phyloP scores from a whole-genome alignment of 1,139 yeast species.

The Hansenula lynferdii region DNA sequence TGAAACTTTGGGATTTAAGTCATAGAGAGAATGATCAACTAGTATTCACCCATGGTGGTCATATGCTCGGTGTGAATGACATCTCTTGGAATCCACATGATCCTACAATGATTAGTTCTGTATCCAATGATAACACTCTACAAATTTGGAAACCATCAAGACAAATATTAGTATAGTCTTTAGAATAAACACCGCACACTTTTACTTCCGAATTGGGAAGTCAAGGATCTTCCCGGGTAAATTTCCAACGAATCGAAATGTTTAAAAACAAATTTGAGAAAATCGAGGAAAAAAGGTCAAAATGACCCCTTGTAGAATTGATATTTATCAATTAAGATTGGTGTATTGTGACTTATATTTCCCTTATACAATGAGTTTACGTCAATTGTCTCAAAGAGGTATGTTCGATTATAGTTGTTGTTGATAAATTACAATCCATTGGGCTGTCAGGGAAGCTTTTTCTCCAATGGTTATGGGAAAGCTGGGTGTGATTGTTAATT shows the following conservation, averaged over 20 bases:
- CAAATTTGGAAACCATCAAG: constrained; percentile 60
- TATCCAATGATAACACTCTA: constrained; percentile 82
- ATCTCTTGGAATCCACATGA: constrained; percentile 82
- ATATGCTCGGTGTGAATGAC: constrained; percentile 82
- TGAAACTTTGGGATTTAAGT: constrained; percentile 64
- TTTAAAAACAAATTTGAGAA: constrained; percentile 1
- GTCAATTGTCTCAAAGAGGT: constrained; percentile 23
- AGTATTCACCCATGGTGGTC: constrained; percentile 83
- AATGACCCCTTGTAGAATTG: constrained; percentile 2
- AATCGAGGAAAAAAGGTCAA: constrained; percentile 1
- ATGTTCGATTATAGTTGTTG: constrained; percentile 6
- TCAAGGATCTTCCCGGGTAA: not conserved
- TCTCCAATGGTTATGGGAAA: no score
- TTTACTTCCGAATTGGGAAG: constrained; percentile 5
- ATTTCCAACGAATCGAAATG: not conserved
- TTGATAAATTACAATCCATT: no score
- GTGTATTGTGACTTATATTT: no score
- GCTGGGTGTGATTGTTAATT: not conserved
- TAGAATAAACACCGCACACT: not conserved
- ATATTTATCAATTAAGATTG: no score
- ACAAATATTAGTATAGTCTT: not conserved
- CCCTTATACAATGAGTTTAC: constrained; percentile 16
- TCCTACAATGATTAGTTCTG: constrained; percentile 76
- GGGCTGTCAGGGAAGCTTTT: no score
- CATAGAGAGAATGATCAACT: constrained; percentile 36